Conservation (phyloP, 305 asterid species). For the Fraxinus velutina region DNA sequence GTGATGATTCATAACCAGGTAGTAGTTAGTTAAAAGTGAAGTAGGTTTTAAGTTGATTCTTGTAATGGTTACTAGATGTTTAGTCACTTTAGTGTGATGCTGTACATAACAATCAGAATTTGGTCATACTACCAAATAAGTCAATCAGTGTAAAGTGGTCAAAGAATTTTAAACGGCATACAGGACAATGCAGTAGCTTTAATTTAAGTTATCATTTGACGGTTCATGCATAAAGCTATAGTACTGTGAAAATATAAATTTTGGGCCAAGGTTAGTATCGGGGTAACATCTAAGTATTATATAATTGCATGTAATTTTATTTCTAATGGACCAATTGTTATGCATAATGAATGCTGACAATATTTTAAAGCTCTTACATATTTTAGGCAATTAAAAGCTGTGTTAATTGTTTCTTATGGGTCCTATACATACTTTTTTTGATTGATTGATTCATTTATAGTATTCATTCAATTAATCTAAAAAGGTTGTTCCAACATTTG, state of each 20-base stretch:
- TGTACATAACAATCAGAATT: background rate
- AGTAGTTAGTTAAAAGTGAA: background rate
- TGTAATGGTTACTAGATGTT: background rate
- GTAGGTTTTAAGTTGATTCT: background rate
- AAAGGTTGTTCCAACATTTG: conserved; percentile 1
- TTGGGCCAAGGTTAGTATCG: background rate
- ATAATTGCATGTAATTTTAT: background rate
- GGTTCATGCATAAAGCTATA: background rate
- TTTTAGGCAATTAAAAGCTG: background rate
- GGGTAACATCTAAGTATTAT: background rate
- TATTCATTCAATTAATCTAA: background rate
- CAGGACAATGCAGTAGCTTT: background rate
- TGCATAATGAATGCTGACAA: background rate
- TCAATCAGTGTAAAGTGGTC: background rate
- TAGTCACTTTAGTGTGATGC: background rate
- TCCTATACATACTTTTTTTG: background rate
- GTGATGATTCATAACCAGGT: background rate
- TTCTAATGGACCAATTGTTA: background rate
- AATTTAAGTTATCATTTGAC: background rate
- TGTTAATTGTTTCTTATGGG: background rate
- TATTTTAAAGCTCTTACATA: background rate
- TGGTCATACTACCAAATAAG: background rate
- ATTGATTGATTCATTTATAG: background rate
- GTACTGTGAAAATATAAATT: background rate
- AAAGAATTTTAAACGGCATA: background rate